Base-by-base conservation (phyloP, 345 rosid genomes). In the Eucalyptus cloeziana region DNA sequence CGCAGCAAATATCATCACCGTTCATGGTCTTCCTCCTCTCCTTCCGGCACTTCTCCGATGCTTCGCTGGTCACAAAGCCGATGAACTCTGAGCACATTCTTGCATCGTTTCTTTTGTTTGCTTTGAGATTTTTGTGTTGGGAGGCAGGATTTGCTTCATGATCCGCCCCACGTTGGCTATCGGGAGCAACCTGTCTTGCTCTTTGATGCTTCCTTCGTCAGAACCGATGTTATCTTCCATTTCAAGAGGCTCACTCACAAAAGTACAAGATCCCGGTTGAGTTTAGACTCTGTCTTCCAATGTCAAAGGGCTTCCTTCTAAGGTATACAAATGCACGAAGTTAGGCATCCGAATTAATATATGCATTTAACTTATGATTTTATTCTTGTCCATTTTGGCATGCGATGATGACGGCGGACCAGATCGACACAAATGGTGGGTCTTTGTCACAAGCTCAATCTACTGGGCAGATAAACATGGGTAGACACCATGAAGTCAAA, bases 1-100 rank as follows among this genome's bases (percentile, higher is more conserved):
- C 96, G 95, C 96, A 93, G 89, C 96, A 95, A 88, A 96, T 94
- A 89, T 96, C 98, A n/a, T 95, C 96, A 89, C 98, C 98, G 49
- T 93, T 95, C 89, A 95, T 91, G 3, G 97, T 95, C 94, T 94
- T 96, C 45, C 98, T 93, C 89, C 94, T 96, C 93, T 95, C 97
- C 90, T 91, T 94, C 89, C 91, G 95, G 89, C 98, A 95, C 92
- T 92, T 96, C 86, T 96, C 94, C 12, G 96, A 93, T 30, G 97
- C 98, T 92, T 95, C 98, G 24, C 94, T 91, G 3, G 98, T 95
- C 83, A 96, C 95, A 86, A 95, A 96, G 91, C 97, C 92, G 89
- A 95, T 89, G 91, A 96, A 96, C 93, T 96, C 97, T 13, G 96
- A 92, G 83, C 96, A 92, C 97, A 96, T 76, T 95, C 98, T 93